These are phyloP conservation scores for Hericium erinaceus DNA, from an alignment of 768 basidiomycete species.

Conservation along the genomic window DNA sequence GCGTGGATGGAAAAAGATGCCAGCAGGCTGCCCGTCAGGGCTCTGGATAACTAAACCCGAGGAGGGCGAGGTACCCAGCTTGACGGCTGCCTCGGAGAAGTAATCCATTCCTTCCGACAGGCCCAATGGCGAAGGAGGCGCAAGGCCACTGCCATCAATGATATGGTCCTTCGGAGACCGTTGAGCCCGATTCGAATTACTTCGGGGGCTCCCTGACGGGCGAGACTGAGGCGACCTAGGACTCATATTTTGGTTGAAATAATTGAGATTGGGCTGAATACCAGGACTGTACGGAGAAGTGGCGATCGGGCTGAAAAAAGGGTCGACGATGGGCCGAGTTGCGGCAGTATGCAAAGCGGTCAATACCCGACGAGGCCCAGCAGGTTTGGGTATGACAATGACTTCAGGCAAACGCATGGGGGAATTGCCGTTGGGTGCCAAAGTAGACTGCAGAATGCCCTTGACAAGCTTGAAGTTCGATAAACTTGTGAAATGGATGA, in stretches of 20 bases:
- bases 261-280: constrained; percentile 36
- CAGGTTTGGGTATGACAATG: constrained; percentile 96
- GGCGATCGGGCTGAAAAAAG: constrained; percentile 90
- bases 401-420: constrained; percentile 65
- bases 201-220: constrained; percentile 39
- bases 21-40: constrained; percentile 89
- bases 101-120: constrained; percentile 70
- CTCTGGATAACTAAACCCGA: constrained; percentile 87
- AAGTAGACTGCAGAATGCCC: constrained; percentile 69
- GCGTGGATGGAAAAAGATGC: constrained; percentile 88
- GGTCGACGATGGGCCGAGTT: constrained; percentile 79
- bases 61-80: constrained; percentile 66
- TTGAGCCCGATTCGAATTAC: constrained; percentile 54
- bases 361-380: constrained; percentile 86
- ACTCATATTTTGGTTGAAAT: constrained; percentile 23
- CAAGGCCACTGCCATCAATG: constrained; percentile 27
- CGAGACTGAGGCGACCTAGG: constrained; percentile 37
- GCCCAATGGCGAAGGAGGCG: constrained; percentile 65
- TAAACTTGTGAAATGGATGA: constrained; percentile 88
- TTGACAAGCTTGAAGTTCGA: constrained; percentile 83
- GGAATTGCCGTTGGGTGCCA: constrained; percentile 37
- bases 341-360: constrained; percentile 89
- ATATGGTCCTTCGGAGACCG: constrained; percentile 39
- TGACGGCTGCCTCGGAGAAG: constrained; percentile 55
- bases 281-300: constrained; percentile 83